Evolutionary conservation across 805 yeast species (phyloP).

Genomic region (Kuraishia piskuri): DNA sequence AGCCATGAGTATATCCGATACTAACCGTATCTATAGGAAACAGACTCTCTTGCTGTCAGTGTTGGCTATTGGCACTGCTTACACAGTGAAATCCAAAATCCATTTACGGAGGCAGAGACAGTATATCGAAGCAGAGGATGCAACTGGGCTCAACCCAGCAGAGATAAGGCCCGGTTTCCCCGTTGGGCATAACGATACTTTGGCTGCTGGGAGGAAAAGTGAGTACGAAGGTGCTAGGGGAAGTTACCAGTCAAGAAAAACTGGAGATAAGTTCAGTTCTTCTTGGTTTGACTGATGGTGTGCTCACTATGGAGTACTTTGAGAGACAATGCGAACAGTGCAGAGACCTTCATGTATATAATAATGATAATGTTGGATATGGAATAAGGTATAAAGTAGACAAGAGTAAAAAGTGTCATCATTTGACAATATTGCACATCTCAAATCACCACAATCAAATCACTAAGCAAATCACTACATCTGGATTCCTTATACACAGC

Average conservation of each 20-base stretch:
- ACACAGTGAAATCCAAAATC: slow-evolving; percentile 25
- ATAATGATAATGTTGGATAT: background rate
- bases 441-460: too few species aligned
- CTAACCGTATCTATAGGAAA: slow-evolving; percentile 13
- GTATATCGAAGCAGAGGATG: slow-evolving; percentile 24
- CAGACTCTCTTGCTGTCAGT: slow-evolving; percentile 19
- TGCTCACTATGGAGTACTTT: too few species aligned
- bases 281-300: slow-evolving; percentile 7
- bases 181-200: slow-evolving; percentile 7
- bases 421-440: too few species aligned
- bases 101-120: slow-evolving; percentile 24
- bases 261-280: slow-evolving; percentile 24
- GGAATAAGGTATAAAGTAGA: too few species aligned
- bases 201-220: slow-evolving; percentile 37
- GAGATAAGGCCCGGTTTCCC: slow-evolving; percentile 26
- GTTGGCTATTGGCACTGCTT: slow-evolving; percentile 23
- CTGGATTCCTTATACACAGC: background rate
- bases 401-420: too few species aligned
- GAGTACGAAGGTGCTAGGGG: slow-evolving; percentile 63
- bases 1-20: background rate
- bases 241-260: slow-evolving; percentile 40
- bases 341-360: slow-evolving; percentile 1
- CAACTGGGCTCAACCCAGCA: slow-evolving; percentile 13
- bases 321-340: background rate
- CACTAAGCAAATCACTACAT: too few species aligned